Conservation (phyloP, 2,329 filamentous ascomycete species). For the Cytospora schulzeri region DNA sequence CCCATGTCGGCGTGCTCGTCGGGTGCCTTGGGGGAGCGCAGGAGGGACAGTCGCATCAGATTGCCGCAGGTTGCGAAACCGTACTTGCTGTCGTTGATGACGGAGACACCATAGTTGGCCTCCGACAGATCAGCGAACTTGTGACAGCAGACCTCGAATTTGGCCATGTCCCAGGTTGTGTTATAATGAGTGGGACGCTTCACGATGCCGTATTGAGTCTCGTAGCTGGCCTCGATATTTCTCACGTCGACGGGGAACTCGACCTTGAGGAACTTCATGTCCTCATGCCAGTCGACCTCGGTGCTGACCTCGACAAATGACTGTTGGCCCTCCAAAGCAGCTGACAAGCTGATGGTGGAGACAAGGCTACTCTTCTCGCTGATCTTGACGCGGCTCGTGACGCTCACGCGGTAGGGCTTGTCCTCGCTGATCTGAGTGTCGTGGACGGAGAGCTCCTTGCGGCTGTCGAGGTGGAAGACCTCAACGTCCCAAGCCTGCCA, state of each 20-base stretch:
- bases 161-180: conserved; percentile 87
- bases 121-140: conserved; percentile 92
- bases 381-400: conserved; percentile 84
- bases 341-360: conserved; percentile 79
- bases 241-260: conserved; percentile 93
- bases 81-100: conserved; percentile 95
- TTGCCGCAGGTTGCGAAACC: conserved; percentile 90
- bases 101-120: conserved; percentile 83
- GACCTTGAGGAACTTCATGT: conserved; percentile 97
- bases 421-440: conserved; percentile 72
- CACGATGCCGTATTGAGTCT: conserved; percentile 90
- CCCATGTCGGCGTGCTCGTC: conserved; percentile 96
- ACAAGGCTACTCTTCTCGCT: conserved; percentile 84
- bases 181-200: conserved; percentile 96
- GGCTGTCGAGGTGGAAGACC: conserved; percentile 88
- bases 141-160: conserved; percentile 95
- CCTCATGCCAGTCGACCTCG: conserved; percentile 96
- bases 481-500: conserved; percentile 99
- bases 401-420: conserved; percentile 74
- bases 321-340: conserved; percentile 64
- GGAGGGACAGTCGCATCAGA: conserved; percentile 83
- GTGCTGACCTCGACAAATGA: conserved; percentile 77
- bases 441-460: conserved; percentile 71
- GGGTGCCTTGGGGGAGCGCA: conserved; percentile 87
- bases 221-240: conserved; percentile 92